Evolutionary conservation across 1,284 basidiomycete genomes (phyloP), one percentile per base, ranked within the genome.

Genomic region (Trametes versicolor): DNA sequence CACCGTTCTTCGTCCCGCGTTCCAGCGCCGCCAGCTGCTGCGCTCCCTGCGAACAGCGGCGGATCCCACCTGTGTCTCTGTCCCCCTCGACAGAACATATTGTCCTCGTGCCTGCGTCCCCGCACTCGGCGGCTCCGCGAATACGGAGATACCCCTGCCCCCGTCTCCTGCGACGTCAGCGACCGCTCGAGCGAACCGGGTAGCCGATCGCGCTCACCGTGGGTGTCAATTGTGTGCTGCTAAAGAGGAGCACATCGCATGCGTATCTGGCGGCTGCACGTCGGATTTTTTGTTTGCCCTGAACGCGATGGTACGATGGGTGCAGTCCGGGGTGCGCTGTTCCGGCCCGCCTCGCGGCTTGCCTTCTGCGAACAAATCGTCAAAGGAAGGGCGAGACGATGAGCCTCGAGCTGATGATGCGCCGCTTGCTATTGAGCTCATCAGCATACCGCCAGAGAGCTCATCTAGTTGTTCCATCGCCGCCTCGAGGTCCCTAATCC

Each of bases 31-130:
- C 25, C 49, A 47, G 25, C 27, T 23, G 25, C 25, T 23, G 41
- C 41, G 17, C 41, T 48, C 37, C 25, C 53, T 23, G 66, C 64
- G 64, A 64, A 37, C 56, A 37, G 67, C 57, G 64, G 67, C 67
- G 64, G 64, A 66, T 68, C 62, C 64, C 48, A 55, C 23, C 21
- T 52, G 27, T 25, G 6, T 32, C 6, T 25, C 48, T 43, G 45
- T 62, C 52, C 23, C 32, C 13, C 17, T 21, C 52, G 48, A 39
- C 60, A 52, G 43, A 43, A 39, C 43, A 29, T n/a, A 37, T 41
- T 34, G 37, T 39, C 55, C 64, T 62, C 64, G 59, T 56, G 59
- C 37, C 32, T 45, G 23, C 58, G 23, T 13, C 49, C 19, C 49
- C 51, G 41, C 21, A 1, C 41, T 17, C 59, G 8, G 49, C 58